These are phyloP conservation scores for Lactarius akahatsu DNA, from an alignment of 768 basidiomycete species.

Conservation along the genomic window DNA sequence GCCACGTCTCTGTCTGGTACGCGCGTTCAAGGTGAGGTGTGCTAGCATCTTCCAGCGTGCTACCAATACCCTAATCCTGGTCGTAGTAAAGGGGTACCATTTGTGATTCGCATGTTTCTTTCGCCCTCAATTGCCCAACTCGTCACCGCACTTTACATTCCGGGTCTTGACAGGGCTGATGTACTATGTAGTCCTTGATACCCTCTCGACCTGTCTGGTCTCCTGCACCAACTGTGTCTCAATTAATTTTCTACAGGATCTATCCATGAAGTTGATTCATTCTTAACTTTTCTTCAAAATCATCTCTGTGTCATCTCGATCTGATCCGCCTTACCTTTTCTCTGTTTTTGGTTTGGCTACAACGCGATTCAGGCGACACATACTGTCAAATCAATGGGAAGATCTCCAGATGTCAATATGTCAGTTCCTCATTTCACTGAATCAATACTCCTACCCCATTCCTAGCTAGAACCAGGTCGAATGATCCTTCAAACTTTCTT, in stretches of 20 bases:
- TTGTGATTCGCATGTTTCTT: no score
- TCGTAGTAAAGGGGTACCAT: constrained; percentile 28
- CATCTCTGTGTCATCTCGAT: not conserved
- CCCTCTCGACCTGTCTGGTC: not conserved
- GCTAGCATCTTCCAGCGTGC: not conserved
- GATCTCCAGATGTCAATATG: not conserved
- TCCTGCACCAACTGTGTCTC: not conserved
- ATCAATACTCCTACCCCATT: not conserved
- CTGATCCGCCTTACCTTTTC: not conserved
- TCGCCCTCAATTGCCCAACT: no score
- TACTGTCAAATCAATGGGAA: not conserved
- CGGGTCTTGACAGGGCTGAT: no score
- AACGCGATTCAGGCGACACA: not conserved
- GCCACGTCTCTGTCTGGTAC: not conserved
- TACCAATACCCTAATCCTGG: not conserved
- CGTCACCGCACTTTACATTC: no score
- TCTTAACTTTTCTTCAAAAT: not conserved
- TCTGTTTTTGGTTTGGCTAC: not conserved
- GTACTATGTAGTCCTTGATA: not conserved
- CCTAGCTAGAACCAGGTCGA: not conserved
- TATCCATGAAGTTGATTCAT: not conserved
- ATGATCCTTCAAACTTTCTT: not conserved
- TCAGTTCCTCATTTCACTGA: not conserved
- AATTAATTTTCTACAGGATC: not conserved
- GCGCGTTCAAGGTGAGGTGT: not conserved